Evolutionary conservation across 2,329 filamentous ascomycete species (phyloP), one percentile per base, ranked within the genome.

Genomic region (Diplodia scrobiculata): DNA sequence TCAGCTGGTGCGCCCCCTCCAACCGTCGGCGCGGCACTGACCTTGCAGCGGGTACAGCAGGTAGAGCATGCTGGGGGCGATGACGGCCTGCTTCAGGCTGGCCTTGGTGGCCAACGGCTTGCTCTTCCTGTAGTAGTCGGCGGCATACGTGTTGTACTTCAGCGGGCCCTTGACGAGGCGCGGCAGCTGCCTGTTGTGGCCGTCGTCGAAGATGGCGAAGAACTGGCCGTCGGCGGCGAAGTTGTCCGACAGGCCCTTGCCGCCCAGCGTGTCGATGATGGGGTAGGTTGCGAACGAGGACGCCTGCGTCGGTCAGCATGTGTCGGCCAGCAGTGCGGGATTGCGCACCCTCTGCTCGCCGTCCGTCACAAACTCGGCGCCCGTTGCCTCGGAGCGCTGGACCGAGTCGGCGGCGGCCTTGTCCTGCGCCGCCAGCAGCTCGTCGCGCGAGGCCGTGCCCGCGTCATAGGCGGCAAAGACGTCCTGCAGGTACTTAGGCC

Each of bases 61-160:
- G 50, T 74, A 76, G 53, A 76, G 63, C 74, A 76, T 75, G 45
- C 72, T 74, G n/a, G 74, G 74, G 0, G 73, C 72, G 32, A 76
- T 76, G 38, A 76, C 74, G 27, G 74, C 73, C 47, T 71, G 70
- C 67, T 74, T 74, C 70, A 75, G 70, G 2, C 68, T 68, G 10
- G 68, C 67, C 9, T 68, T 66, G n/a, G 67, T 70, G 1, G 73
- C 71, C 66, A 72, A 71, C 11, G 67, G 66, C 38, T 68, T 67
- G 32, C 72, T 73, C 54, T 72, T 70, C 63, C 71, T 70, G 45
- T 73, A 70, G 64, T 74, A 74, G 7, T 76, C 72, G 27, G 70
- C 72, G 17, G 74, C 73, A 68, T 75, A 75, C 1, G 72, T 75
- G 48, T 72, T 74, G 63, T 75, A 71, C 45, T 66, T 69, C 60